Conservation (phyloP, 768 basidiomycete genomes). For the Mycena leptocephala region DNA sequence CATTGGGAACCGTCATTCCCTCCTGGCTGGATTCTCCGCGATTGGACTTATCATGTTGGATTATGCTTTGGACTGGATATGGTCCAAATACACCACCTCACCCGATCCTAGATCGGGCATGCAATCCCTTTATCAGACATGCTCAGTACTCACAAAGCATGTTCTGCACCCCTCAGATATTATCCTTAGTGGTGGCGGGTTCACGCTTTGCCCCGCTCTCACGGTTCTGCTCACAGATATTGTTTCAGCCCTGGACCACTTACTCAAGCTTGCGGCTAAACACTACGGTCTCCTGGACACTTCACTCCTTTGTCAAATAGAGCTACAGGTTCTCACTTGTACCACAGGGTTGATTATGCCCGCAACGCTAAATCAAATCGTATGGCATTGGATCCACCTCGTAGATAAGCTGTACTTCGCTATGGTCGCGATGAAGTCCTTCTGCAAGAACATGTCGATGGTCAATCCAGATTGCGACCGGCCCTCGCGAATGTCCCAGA, state of each 20-base stretch:
- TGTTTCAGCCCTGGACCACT: background rate
- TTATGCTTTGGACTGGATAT: background rate
- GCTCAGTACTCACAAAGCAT: background rate
- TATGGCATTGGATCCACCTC: background rate
- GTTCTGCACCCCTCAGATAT: background rate
- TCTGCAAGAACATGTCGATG: background rate
- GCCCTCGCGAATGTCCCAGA: no score
- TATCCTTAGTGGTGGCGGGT: background rate
- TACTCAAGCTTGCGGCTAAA: background rate
- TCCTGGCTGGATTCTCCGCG: background rate
- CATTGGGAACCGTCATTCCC: no score
- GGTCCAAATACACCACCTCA: background rate
- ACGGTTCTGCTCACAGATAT: background rate
- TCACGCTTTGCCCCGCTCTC: background rate
- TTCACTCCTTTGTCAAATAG: background rate
- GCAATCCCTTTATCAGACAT: no score
- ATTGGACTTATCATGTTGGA: background rate
- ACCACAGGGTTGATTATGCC: background rate
- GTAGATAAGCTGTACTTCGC: background rate
- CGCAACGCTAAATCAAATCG: background rate
- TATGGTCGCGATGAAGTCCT: background rate
- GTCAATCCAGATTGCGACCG: no score
- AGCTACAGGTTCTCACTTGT: background rate
- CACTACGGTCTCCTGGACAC: background rate
- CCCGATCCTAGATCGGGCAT: background rate